phyloP scores from a whole-genome alignment of 176 grass and related monocot genomes.

The Puccinellia tenuiflora region DNA sequence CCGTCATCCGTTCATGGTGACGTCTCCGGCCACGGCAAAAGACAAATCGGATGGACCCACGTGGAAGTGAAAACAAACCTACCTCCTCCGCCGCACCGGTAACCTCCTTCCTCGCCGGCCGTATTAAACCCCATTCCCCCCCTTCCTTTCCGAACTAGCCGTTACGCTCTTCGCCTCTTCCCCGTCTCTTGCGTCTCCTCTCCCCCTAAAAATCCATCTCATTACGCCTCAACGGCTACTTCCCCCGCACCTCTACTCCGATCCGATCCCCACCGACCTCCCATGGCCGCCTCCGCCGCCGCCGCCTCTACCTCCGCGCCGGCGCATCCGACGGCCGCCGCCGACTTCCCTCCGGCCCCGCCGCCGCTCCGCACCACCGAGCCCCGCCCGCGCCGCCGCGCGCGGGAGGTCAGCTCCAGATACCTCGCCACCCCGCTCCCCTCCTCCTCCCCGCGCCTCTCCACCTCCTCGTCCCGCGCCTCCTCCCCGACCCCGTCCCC shows the following conservation, averaged over 20 bases:
- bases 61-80: neutral
- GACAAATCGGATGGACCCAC: neutral
- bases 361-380: conserved; percentile 16
- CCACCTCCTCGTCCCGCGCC: conserved; percentile 30
- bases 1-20: neutral
- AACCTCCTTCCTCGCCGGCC: neutral
- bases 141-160: conserved; percentile 20
- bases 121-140: conserved; percentile 6
- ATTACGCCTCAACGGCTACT: conserved; percentile 21
- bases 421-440: conserved; percentile 60
- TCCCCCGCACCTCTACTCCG: neutral
- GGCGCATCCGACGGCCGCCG: neutral
- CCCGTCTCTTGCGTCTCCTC: neutral
- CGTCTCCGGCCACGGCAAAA: neutral
- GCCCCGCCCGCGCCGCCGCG: conserved; percentile 43
- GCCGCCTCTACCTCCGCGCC: neutral
- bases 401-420: conserved; percentile 70
- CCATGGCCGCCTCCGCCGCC: conserved; percentile 33
- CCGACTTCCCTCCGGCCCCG: conserved; percentile 25
- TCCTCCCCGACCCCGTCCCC: conserved; percentile 37
- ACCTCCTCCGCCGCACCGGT: neutral
- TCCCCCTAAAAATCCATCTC: conserved; percentile 3
- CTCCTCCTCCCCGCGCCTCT: conserved; percentile 27
- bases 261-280: conserved; percentile 11
- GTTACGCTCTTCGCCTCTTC: neutral